Percentiles rank a stretch among this genome's conserved stretches.
phyloP scores from a whole-genome alignment of 345 rosid species.

The Populus davidiana region DNA sequence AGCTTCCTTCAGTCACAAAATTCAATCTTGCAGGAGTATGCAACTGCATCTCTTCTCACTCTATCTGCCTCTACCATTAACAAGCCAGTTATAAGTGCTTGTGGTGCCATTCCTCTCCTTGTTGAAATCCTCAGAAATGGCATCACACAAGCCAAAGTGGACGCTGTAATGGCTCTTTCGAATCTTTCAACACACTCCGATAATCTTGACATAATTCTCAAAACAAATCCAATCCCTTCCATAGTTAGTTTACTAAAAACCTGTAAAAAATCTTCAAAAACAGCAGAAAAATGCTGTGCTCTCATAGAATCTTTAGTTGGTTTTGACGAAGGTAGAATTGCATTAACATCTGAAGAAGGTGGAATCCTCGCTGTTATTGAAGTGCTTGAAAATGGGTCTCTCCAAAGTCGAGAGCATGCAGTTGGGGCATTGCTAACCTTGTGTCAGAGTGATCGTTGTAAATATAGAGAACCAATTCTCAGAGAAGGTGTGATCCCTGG shows the following conservation, averaged over 20 bases:
- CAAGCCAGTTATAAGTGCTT: conserved; percentile 71
- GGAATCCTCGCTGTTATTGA: conserved; percentile 83
- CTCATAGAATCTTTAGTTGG: conserved; percentile 71
- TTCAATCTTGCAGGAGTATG: conserved; percentile 61
- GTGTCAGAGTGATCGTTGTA: conserved; percentile 86
- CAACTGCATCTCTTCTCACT: conserved; percentile 84
- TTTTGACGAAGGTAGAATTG: conserved; percentile 70
- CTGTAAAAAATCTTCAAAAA: conserved; percentile 73
- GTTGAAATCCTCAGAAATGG: conserved; percentile 65
- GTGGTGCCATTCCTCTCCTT: conserved; percentile 79
- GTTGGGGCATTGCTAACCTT: conserved; percentile 70
- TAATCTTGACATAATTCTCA: conserved; percentile 48
- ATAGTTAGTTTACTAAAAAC: conserved; percentile 58
- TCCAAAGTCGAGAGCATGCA: conserved; percentile 79
- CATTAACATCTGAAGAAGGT: conserved; percentile 65
- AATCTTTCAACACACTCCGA: conserved; percentile 70
- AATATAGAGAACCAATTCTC: conserved; percentile 84
- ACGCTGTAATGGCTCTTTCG: conserved; percentile 70
- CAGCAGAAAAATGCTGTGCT: conserved; percentile 81
- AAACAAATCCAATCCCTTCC: conserved; percentile 59
- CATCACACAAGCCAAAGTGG: conserved; percentile 71
- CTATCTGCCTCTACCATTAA: conserved; percentile 75
- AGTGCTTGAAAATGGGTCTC: conserved; percentile 81
- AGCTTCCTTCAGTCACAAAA: conserved; percentile 61
- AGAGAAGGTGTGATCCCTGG: conserved; percentile 97